Conservation (phyloP, 768 basidiomycete species). For the Naganishia vishniacii region DNA sequence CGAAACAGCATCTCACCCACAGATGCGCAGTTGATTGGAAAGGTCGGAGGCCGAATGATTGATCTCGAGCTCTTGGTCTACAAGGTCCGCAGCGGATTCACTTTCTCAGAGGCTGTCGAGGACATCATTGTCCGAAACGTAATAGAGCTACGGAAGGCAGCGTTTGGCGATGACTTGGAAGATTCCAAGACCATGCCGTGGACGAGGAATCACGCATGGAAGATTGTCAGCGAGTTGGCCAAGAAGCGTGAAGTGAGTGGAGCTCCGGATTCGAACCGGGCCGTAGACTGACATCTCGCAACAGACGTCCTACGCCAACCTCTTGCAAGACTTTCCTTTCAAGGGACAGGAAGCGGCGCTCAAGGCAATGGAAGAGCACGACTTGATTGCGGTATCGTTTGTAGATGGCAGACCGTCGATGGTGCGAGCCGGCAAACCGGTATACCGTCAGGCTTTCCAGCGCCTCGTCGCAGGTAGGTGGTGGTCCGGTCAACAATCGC, state of each 20-base stretch:
- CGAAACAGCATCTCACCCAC: conserved; percentile 49
- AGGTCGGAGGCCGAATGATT: conserved; percentile 82
- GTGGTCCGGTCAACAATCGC: too few species aligned
- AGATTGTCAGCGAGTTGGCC: conserved; percentile 66
- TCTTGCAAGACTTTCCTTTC: conserved; percentile 78
- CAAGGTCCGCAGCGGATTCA: conserved; percentile 70
- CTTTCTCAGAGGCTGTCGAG: conserved; percentile 73
- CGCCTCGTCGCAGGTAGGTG: conserved; percentile 66
- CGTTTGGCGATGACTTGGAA: conserved; percentile 86
- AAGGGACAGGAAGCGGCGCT: conserved; percentile 80
- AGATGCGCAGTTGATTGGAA: conserved; percentile 60
- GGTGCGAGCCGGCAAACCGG: conserved; percentile 84
- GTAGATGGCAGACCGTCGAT: conserved; percentile 75
- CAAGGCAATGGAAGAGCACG: conserved; percentile 79
- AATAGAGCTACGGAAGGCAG: conserved; percentile 77
- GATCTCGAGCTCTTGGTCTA: conserved; percentile 81
- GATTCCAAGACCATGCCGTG: conserved; percentile 78
- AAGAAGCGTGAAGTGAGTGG: conserved; percentile 54
- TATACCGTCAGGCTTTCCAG: conserved; percentile 78
- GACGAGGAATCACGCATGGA: conserved; percentile 84
- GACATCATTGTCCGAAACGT: conserved; percentile 78
- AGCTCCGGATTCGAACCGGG: background rate
- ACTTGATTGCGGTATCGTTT: conserved; percentile 70
- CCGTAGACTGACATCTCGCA: background rate
- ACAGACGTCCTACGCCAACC: conserved; percentile 76